Evolutionary conservation across 23 red algal genomes (phyloP).

Genomic region (Gracilariopsis chorda): DNA sequence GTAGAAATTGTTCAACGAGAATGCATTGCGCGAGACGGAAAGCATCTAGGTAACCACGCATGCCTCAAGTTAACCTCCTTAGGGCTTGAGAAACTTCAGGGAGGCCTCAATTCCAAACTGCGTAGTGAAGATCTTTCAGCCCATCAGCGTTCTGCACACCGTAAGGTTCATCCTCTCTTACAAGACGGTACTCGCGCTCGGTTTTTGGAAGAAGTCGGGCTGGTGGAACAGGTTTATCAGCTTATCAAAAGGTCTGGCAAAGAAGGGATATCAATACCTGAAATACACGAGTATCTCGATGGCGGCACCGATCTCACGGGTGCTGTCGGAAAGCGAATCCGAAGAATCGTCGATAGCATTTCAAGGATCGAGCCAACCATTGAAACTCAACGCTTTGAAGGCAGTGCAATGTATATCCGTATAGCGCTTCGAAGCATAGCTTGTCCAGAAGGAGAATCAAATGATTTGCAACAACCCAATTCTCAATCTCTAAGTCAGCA

Average conservation of each 20-base stretch:
- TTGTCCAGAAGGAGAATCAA: neutral
- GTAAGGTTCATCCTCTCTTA: neutral
- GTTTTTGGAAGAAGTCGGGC: slow-evolving; percentile 31
- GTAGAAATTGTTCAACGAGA: slow-evolving; percentile 5
- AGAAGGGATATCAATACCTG: slow-evolving; percentile 41
- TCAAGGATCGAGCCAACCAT: neutral
- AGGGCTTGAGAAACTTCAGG: neutral
- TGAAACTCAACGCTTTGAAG: slow-evolving; percentile 35
- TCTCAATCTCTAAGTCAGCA: no score
- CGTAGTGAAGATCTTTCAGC: neutral
- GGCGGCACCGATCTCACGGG: neutral
- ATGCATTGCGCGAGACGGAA: slow-evolving; percentile 12
- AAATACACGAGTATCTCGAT: slow-evolving; percentile 32
- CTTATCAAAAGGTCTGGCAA: neutral
- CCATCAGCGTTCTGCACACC: neutral
- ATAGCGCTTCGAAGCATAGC: neutral
- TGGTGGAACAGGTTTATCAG: slow-evolving; percentile 50
- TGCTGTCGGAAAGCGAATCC: slow-evolving; percentile 21
- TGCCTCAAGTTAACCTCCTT: slow-evolving; percentile 20
- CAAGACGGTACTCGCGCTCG: neutral
- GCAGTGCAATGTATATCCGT: slow-evolving; percentile 41
- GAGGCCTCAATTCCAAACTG: neutral
- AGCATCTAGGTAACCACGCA: neutral
- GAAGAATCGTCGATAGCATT: slow-evolving; percentile 42
- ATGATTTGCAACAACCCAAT: neutral